A percentile compares a stretch with the other conserved stretches of the same genome.
Conservation (phyloP, 345 rosid species). For the Psidium friedrichsthalianum region DNA sequence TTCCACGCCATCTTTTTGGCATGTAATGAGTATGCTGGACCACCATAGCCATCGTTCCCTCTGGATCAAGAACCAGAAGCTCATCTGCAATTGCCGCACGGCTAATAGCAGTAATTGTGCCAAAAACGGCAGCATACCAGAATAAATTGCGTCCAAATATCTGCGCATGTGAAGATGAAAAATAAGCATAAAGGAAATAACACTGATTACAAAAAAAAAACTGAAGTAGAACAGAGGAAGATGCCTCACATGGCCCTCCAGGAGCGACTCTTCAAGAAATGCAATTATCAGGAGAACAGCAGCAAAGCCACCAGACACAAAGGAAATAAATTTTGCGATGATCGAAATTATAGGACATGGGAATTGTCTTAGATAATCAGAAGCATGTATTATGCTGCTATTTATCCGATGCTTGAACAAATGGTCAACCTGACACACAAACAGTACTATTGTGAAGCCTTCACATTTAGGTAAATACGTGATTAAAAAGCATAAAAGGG, state of each 20-base stretch:
- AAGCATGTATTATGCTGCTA: conserved; percentile 75
- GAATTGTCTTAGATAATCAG: conserved; percentile 82
- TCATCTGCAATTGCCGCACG: conserved; percentile 90
- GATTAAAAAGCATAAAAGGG: not conserved
- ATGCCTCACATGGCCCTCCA: conserved; percentile 87
- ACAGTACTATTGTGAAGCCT: not conserved
- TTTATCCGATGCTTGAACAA: conserved; percentile 93
- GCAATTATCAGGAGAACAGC: conserved; percentile 95
- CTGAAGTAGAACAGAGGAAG: not conserved
- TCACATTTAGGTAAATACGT: not conserved
- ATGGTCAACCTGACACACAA: conserved; percentile 73
- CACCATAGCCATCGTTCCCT: conserved; percentile 78
- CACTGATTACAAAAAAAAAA: not conserved
- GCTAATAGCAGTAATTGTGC: conserved; percentile 93
- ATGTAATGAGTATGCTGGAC: conserved; percentile 91
- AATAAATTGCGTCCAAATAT: conserved; percentile 93
- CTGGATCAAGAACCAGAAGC: conserved; percentile 80
- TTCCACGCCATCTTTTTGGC: conserved; percentile 98
- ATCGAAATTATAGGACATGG: conserved; percentile 89
- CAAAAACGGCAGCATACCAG: conserved; percentile 99
- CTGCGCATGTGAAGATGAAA: conserved; percentile 22
- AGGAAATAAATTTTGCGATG: conserved; percentile 85
- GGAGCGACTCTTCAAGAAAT: conserved; percentile 92
- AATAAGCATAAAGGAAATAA: not conserved
- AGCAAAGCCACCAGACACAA: conserved; percentile 96